Evolutionary conservation across 2,329 filamentous ascomycete species (phyloP).

Genomic region (Graphiopsis chlorocephala): DNA sequence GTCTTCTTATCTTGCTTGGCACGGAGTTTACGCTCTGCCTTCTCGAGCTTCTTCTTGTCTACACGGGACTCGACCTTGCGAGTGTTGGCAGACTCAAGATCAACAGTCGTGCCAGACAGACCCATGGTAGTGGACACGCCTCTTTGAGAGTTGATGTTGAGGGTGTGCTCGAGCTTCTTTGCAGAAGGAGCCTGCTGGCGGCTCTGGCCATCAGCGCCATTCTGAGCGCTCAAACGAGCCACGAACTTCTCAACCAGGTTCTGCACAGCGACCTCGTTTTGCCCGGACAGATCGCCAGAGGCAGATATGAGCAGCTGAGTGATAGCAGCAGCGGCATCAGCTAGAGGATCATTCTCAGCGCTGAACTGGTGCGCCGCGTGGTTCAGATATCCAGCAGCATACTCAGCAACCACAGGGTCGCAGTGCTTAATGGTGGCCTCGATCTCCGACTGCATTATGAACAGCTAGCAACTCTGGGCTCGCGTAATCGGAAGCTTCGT

Average conservation of each 20-base stretch:
- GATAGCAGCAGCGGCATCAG: conserved; percentile 78
- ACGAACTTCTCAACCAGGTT: conserved; percentile 89
- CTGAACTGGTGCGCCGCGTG: conserved; percentile 85
- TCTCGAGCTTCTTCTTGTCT: conserved; percentile 97
- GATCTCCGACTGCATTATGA: conserved; percentile 38
- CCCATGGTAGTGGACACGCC: conserved; percentile 96
- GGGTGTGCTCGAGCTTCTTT: conserved; percentile 85
- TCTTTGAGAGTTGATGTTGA: conserved; percentile 88
- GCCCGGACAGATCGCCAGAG: conserved; percentile 72
- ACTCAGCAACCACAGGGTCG: conserved; percentile 39
- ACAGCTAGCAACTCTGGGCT: not conserved
- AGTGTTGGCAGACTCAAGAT: conserved; percentile 87
- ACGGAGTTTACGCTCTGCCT: conserved; percentile 94
- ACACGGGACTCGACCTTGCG: conserved; percentile 97
- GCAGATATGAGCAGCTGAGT: conserved; percentile 89
- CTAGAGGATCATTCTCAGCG: conserved; percentile 73
- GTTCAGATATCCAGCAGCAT: conserved; percentile 76
- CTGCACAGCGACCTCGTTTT: conserved; percentile 74
- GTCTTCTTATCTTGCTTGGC: conserved; percentile 98
- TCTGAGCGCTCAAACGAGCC: conserved; percentile 70
- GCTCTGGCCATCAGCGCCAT: conserved; percentile 65
- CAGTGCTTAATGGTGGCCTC: conserved; percentile 35
- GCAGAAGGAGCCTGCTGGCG: conserved; percentile 71
- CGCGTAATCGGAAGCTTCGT: conserved; percentile 10
- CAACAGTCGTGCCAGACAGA: conserved; percentile 77